phyloP scores from a whole-genome alignment of 352 stramenopile species.

The Globisporangium paroecandrum region DNA sequence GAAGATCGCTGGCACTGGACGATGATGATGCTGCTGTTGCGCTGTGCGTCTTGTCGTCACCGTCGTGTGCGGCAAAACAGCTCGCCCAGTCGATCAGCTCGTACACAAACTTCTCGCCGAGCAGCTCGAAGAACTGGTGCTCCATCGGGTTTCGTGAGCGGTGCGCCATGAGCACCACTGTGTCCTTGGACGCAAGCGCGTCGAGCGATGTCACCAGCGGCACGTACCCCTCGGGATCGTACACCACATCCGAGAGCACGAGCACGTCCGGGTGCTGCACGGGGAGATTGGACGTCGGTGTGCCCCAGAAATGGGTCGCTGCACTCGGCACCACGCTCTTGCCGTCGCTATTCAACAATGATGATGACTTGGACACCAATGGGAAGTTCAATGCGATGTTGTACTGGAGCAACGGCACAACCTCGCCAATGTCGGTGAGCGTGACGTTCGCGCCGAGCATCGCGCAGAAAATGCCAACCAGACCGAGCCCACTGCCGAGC shows the following conservation, averaged over 20 bases:
- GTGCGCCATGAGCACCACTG: slow-evolving; percentile 71
- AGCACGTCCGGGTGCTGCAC: slow-evolving; percentile 48
- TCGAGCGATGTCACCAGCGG: slow-evolving; percentile 61
- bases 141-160: slow-evolving; percentile 78
- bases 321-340: slow-evolving; percentile 21
- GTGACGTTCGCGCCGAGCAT: slow-evolving; percentile 58
- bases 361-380: not conserved
- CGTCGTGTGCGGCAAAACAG: slow-evolving; percentile 9
- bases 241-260: slow-evolving; percentile 78
- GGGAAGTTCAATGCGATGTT: slow-evolving; percentile 72
- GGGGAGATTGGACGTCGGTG: slow-evolving; percentile 31
- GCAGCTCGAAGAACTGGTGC: slow-evolving; percentile 72
- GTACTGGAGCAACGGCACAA: slow-evolving; percentile 71
- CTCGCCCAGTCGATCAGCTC: slow-evolving; percentile 46
- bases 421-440: slow-evolving; percentile 73
- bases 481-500: slow-evolving; percentile 65
- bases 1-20: not conserved
- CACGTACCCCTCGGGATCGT: slow-evolving; percentile 70
- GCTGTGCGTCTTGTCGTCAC: not conserved
- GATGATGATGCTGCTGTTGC: not conserved
- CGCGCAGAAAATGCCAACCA: slow-evolving; percentile 74
- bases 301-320: slow-evolving; percentile 56
- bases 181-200: slow-evolving; percentile 34
- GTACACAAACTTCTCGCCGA: slow-evolving; percentile 42
- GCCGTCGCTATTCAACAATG: not conserved